phyloP scores from a whole-genome alignment of 495 filamentous ascomycete genomes.

The Neurospora sp. region DNA sequence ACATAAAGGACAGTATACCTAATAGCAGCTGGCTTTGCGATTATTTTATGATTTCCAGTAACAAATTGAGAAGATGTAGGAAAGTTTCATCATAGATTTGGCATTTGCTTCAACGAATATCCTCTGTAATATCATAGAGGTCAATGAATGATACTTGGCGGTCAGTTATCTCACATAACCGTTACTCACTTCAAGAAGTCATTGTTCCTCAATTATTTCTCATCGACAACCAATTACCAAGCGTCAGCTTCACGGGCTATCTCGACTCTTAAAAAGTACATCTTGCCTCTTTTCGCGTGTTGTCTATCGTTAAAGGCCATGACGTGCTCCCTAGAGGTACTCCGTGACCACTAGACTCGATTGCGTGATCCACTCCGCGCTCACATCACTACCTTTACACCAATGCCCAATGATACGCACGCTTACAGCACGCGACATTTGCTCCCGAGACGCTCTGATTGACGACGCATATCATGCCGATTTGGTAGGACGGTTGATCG shows the following conservation, averaged over 20 bases:
- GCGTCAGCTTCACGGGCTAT: background rate
- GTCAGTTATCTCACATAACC: background rate
- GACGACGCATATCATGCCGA: background rate
- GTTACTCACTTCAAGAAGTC: background rate
- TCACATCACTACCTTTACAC: constrained; percentile 9
- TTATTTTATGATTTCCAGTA: background rate
- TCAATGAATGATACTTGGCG: background rate
- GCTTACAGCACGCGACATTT: background rate
- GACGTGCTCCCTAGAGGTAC: constrained; percentile 2
- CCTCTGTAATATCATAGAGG: background rate
- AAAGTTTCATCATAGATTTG: background rate
- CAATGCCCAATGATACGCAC: background rate
- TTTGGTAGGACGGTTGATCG: background rate
- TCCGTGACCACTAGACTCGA: constrained; percentile 3
- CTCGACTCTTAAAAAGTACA: background rate
- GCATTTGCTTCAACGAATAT: background rate
- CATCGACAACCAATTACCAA: background rate
- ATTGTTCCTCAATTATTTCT: background rate
- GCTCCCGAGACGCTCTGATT: background rate
- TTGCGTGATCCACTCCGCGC: constrained; percentile 19
- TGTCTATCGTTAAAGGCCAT: background rate
- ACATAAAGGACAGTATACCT: background rate
- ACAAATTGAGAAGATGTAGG: background rate
- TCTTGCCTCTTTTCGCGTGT: background rate
- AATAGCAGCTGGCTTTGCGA: background rate